A percentile compares a stretch with the other conserved stretches of the same genome.
phyloP scores from a whole-genome alignment of 2,329 filamentous ascomycete genomes.

The Chaetomiaceae sp. region DNA sequence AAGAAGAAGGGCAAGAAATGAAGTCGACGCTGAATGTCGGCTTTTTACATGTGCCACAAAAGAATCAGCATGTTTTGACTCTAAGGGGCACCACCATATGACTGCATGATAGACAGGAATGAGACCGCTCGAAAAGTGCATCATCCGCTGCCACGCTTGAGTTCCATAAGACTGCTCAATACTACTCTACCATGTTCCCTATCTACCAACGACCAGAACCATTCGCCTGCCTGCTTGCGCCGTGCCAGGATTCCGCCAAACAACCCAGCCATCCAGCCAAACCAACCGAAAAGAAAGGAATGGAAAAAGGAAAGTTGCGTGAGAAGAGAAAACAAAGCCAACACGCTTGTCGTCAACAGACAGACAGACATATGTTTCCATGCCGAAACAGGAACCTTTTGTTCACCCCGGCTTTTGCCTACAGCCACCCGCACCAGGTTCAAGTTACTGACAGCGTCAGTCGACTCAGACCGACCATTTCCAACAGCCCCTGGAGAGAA shows the following conservation, averaged over 20 bases:
- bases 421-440: too few species aligned
- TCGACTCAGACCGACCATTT: too few species aligned
- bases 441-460: too few species aligned
- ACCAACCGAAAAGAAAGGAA: neutral
- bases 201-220: neutral
- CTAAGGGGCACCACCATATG: too few species aligned
- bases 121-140: neutral
- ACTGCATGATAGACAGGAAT: slow-evolving; percentile 1
- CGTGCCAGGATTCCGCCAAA: neutral
- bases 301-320: neutral
- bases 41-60: neutral
- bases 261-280: slow-evolving; percentile 2
- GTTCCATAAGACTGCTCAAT: slow-evolving; percentile 13
- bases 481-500: too few species aligned
- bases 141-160: neutral
- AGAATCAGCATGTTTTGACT: neutral
- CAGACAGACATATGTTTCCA: too few species aligned
- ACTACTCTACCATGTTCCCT: slow-evolving; percentile 8
- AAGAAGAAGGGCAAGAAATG: slow-evolving; percentile 48
- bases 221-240: slow-evolving; percentile 3
- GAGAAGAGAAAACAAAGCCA: neutral
- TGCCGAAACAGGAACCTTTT: too few species aligned
- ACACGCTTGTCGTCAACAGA: neutral
- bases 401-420: too few species aligned
- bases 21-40: neutral